Evolutionary conservation across 495 filamentous ascomycete genomes (phyloP).

Genomic region (Penicillium alfredii): DNA sequence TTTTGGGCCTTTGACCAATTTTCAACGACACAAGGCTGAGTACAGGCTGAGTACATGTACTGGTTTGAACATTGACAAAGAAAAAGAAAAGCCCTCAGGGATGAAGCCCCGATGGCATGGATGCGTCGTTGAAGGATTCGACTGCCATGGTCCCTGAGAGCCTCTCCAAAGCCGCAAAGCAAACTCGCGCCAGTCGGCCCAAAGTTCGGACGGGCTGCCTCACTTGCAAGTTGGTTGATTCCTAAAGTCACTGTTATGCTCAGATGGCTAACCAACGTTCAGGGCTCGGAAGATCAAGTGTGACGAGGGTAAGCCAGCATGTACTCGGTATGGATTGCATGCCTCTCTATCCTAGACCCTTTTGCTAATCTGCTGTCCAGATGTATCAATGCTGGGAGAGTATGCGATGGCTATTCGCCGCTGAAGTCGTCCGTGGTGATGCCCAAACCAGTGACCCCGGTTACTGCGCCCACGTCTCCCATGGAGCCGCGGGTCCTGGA

Average conservation of each 20-base stretch:
- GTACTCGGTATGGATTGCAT: slow-evolving; percentile 16
- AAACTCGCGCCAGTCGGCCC: slow-evolving; percentile 21
- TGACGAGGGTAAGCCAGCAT: slow-evolving; percentile 26
- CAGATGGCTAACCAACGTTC: background rate
- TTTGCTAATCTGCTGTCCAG: slow-evolving; percentile 2
- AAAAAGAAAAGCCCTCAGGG: too few relatives aligned
- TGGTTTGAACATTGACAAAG: too few relatives aligned
- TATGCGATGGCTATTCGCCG: slow-evolving; percentile 28
- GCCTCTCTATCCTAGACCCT: background rate
- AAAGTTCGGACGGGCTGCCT: slow-evolving; percentile 28
- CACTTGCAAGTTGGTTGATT: slow-evolving; percentile 30
- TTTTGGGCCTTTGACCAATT: too few relatives aligned
- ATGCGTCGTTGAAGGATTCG: too few relatives aligned
- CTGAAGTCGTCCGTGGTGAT: background rate
- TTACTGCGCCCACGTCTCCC: slow-evolving; percentile 3
- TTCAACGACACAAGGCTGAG: too few relatives aligned
- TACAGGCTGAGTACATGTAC: too few relatives aligned
- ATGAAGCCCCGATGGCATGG: too few relatives aligned
- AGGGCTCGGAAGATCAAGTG: slow-evolving; percentile 27
- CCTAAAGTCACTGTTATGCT: background rate
- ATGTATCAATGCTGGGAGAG: slow-evolving; percentile 33
- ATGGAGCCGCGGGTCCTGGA: slow-evolving; percentile 11
- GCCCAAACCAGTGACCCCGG: slow-evolving; percentile 3
- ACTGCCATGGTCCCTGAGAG: background rate
- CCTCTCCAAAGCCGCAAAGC: too few relatives aligned